Base-by-base conservation (phyloP, 192 early-diverging fungal species). In the Coemansia sp. region DNA sequence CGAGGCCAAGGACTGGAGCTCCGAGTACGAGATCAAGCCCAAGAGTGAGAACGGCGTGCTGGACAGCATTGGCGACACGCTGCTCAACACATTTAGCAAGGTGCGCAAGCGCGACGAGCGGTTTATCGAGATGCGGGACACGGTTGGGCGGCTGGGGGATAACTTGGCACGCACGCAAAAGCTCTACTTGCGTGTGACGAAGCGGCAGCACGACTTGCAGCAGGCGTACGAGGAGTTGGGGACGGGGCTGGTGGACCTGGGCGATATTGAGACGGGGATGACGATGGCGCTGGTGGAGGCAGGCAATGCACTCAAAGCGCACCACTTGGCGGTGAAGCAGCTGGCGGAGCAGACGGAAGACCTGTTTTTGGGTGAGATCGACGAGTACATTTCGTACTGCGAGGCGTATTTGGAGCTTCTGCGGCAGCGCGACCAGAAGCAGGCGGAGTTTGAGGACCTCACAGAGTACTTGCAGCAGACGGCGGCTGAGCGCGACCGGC, bases 401-500 rank as follows among this genome's bases (percentile, higher is more conserved):
- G 71, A 81, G 60, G 41, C 61, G 17, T 80, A 72, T 63, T 53
- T 72, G 87, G 89, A 90, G 55, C 83, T 90, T 36, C 81, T 98
- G 22, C 86, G 83, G 57, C 62, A 84, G 53, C 76, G 95, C 18
- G 96, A 98, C 75, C 94, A 98, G 72, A 97, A 97, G 76, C 96
- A 98, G 80, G 81, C 95, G 8, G 96, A 98, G 80, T 88, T 88
- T 70, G 94, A 98, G 79, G 95, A 91, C 48, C 74, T 98, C 40
- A 85, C 87, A 8, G 81, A 83, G 50, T 94, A 89, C 41, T 72
- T 95, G 48, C 84, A 90, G 63, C 86, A 87, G 53, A 81, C 90
- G 19, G 68, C 73, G 0, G 62, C 83, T 0, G 94, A 98, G 44
- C 84, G 87, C 36, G 91, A 94, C 21, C 80, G 87, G 8, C 80